Conservation (phyloP, 2,329 filamentous ascomycete genomes). For the Gremmenia infestans region DNA sequence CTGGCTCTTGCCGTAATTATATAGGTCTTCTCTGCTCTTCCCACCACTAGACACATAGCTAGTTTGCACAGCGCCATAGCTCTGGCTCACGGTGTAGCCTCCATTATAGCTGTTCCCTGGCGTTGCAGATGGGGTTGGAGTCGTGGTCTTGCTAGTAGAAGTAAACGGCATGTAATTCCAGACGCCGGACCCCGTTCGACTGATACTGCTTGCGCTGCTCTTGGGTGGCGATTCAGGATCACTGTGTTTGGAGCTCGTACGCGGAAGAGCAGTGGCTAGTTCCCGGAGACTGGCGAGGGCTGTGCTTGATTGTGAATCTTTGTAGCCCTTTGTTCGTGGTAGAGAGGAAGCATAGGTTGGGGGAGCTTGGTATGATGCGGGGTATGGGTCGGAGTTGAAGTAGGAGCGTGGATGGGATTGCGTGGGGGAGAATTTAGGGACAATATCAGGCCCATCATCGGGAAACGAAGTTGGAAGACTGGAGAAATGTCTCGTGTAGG, state of each 20-base stretch:
- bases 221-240: constrained; percentile 17
- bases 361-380: constrained; percentile 36
- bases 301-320: constrained; percentile 16
- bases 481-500: constrained; percentile 20
- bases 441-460: constrained; percentile 54
- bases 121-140: constrained; percentile 22
- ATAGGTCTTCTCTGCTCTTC: constrained; percentile 22
- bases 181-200: constrained; percentile 21
- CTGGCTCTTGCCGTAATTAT: constrained; percentile 17
- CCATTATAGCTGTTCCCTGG: constrained; percentile 23
- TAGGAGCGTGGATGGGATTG: constrained; percentile 53
- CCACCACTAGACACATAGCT: constrained; percentile 1
- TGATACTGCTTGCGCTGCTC: constrained; percentile 14
- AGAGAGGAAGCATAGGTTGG: constrained; percentile 4
- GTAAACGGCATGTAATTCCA: constrained; percentile 31
- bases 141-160: constrained; percentile 13
- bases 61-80: constrained; percentile 6
- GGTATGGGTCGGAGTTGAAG: constrained; percentile 43
- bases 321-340: constrained; percentile 1
- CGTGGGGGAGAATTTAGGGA: constrained; percentile 59
- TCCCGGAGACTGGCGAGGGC: constrained; percentile 26
- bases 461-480: constrained; percentile 38
- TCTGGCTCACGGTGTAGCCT: constrained; percentile 13
- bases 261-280: constrained; percentile 26
- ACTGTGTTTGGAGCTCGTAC: constrained; percentile 3